A percentile compares a stretch with the other conserved stretches of the same genome.
phyloP scores from a whole-genome alignment of 306 rosid species.

The Castanospermum australe region DNA sequence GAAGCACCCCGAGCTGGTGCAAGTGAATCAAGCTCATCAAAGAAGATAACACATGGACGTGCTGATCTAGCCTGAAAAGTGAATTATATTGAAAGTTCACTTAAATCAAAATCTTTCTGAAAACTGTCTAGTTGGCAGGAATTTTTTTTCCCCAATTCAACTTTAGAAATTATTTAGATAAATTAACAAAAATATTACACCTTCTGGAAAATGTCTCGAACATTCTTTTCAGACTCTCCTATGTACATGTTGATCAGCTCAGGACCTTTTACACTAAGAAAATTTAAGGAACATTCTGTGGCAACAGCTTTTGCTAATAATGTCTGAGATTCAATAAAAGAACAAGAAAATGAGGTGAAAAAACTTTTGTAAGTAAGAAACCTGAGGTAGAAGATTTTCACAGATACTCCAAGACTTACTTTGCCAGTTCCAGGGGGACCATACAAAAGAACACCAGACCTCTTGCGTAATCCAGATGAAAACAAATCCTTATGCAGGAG shows the following conservation, averaged over 20 bases:
- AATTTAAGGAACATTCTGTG: conserved; percentile 92
- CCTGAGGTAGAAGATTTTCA: conserved; percentile 6
- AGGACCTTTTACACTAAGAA: conserved; percentile 96
- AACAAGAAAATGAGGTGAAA: neutral
- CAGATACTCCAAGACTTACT: conserved; percentile 46
- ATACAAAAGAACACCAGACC: conserved; percentile 90
- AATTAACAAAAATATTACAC: conserved; percentile 39
- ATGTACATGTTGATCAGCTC: conserved; percentile 97
- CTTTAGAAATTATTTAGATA: conserved; percentile 20
- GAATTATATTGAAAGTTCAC: neutral
- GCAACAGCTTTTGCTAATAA: conserved; percentile 98
- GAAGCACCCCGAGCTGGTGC: conserved; percentile 99
- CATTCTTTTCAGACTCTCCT: conserved; percentile 97
- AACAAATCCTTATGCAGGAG: conserved; percentile 93
- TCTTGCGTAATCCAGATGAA: conserved; percentile 90
- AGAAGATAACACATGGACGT: conserved; percentile 95
- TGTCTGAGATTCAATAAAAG: conserved; percentile 51
- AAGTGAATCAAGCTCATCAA: conserved; percentile 95
- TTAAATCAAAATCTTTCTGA: conserved; percentile 18
- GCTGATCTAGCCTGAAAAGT: conserved; percentile 85
- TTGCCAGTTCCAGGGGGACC: conserved; percentile 99
- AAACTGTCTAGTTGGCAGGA: neutral
- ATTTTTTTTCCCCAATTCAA: neutral
- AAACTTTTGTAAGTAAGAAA: neutral
- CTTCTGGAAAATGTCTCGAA: conserved; percentile 90